Conservation (phyloP, 2,329 filamentous ascomycete species). For the Periconia sp. region DNA sequence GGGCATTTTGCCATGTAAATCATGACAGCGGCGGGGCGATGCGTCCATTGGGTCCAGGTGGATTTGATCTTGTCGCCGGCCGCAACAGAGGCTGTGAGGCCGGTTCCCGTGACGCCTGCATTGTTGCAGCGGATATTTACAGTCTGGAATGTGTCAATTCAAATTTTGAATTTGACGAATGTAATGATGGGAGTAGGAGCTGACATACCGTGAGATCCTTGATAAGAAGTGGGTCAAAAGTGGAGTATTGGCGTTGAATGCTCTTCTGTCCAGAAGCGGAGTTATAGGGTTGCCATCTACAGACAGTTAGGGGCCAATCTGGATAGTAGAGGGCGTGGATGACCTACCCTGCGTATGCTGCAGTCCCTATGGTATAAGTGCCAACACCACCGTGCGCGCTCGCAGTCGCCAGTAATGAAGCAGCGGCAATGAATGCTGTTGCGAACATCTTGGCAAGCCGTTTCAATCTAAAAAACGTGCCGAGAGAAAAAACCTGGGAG, state of each 20-base stretch:
- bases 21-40: conserved; percentile 62
- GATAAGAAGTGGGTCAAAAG: conserved; percentile 33
- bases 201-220: conserved; percentile 29
- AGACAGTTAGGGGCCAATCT: neutral
- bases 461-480: no score
- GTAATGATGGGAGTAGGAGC: neutral
- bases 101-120: conserved; percentile 30
- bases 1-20: conserved; percentile 61
- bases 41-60: conserved; percentile 63
- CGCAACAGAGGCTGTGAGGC: conserved; percentile 51
- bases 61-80: conserved; percentile 58
- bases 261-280: conserved; percentile 29
- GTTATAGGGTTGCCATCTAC: conserved; percentile 38
- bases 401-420: conserved; percentile 26
- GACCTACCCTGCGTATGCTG: conserved; percentile 30
- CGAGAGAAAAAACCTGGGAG: no score
- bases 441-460: conserved; percentile 27
- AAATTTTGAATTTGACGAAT: no score
- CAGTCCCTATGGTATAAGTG: conserved; percentile 29
- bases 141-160: conserved; percentile 19
- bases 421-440: conserved; percentile 18
- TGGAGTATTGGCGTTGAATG: conserved; percentile 36
- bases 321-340: neutral
- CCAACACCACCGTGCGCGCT: conserved; percentile 37
- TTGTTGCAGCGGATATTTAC: conserved; percentile 43